Evolutionary conservation across 2,329 filamentous ascomycete genomes (phyloP).

Genomic region (Aspergillus glaucus): DNA sequence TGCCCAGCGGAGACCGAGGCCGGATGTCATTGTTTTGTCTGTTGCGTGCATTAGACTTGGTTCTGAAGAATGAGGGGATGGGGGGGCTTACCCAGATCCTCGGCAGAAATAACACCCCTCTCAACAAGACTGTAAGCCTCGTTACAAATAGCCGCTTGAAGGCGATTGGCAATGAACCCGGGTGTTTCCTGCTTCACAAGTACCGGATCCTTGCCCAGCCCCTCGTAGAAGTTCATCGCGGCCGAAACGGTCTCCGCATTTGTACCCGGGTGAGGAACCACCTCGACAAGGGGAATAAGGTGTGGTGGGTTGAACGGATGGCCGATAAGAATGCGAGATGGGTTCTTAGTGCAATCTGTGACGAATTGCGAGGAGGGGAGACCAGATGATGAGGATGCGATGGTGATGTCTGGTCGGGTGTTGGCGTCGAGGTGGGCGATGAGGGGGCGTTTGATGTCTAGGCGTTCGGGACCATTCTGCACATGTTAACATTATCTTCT

Average conservation of each 20-base stretch:
- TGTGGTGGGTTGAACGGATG: constrained; percentile 11
- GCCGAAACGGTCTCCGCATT: neutral
- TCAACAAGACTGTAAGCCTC: constrained; percentile 33
- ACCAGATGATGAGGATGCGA: constrained; percentile 13
- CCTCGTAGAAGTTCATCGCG: constrained; percentile 31
- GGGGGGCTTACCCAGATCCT: constrained; percentile 9
- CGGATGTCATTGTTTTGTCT: constrained; percentile 12
- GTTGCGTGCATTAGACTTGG: too few species aligned
- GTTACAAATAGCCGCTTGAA: constrained; percentile 36
- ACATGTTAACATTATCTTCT: neutral
- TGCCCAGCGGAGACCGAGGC: constrained; percentile 12
- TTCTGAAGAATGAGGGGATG: neutral
- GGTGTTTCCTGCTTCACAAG: constrained; percentile 37
- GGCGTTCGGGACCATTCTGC: constrained; percentile 12
- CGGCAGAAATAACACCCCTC: constrained; percentile 21
- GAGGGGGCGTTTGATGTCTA: constrained; percentile 12
- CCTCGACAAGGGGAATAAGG: constrained; percentile 7
- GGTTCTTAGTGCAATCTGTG: constrained; percentile 5
- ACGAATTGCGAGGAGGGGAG: constrained; percentile 7
- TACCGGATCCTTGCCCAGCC: constrained; percentile 37
- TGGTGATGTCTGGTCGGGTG: constrained; percentile 7
- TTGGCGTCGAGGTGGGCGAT: constrained; percentile 13
- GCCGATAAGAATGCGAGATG: constrained; percentile 6
- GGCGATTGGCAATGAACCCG: constrained; percentile 42
- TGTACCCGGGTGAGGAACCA: constrained; percentile 6